Evolutionary conservation across 2,329 filamentous ascomycete genomes (phyloP).

Genomic region (Ramularia collo-cygni): DNA sequence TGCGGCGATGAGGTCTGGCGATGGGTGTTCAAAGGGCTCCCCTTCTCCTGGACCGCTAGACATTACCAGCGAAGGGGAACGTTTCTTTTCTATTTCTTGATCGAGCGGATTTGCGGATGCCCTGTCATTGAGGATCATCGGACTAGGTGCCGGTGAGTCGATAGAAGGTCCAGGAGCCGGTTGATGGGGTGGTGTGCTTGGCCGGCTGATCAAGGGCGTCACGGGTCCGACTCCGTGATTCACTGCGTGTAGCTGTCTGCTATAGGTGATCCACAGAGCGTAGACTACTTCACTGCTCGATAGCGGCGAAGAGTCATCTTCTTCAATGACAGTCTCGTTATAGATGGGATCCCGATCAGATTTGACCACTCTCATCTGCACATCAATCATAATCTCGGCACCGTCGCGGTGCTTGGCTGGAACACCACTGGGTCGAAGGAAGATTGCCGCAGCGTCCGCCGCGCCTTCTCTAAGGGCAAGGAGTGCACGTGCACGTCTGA

Average conservation of each 20-base stretch:
- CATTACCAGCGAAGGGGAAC: no score
- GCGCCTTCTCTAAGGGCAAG: constrained; percentile 77
- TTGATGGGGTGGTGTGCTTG: constrained; percentile 67
- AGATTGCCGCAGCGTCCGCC: constrained; percentile 66
- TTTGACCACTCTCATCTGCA: constrained; percentile 93
- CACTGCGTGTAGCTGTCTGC: constrained; percentile 77
- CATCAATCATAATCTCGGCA: constrained; percentile 83
- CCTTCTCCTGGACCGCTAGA: constrained; percentile 13
- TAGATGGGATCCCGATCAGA: constrained; percentile 63
- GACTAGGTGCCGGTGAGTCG: constrained; percentile 22
- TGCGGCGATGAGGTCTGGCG: constrained; percentile 29
- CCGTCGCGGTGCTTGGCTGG: constrained; percentile 84
- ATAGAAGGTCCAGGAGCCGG: constrained; percentile 37
- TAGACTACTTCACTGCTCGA: constrained; percentile 73
- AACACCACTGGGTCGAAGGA: constrained; percentile 77
- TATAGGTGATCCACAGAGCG: constrained; percentile 96
- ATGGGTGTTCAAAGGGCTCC: constrained; percentile 34
- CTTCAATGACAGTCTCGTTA: constrained; percentile 58
- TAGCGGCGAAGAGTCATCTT: constrained; percentile 46
- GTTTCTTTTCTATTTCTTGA: background rate
- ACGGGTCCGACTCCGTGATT: constrained; percentile 55
- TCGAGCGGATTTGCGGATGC: constrained; percentile 10
- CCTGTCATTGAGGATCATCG: constrained; percentile 28
- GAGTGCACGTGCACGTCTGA: constrained; percentile 79
- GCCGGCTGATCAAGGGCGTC: constrained; percentile 58